phyloP scores from a whole-genome alignment of 495 filamentous ascomycete genomes.

The Thozetella sp. region DNA sequence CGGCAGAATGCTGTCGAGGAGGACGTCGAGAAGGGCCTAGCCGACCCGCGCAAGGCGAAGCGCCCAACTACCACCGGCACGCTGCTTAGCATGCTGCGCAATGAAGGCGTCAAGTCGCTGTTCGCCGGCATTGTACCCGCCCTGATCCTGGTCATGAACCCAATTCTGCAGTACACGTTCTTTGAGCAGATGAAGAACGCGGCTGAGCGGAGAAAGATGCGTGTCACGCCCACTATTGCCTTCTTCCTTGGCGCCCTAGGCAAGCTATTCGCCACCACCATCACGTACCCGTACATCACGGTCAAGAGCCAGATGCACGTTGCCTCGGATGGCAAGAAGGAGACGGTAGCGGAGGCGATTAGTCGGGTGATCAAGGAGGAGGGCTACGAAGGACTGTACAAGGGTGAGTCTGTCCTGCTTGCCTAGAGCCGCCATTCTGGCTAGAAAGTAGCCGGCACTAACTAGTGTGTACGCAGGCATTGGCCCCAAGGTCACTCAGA shows the following conservation, averaged over 20 bases:
- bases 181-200: constrained; percentile 92
- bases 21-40: constrained; percentile 45
- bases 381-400: constrained; percentile 87
- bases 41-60: constrained; percentile 29
- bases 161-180: constrained; percentile 97
- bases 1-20: constrained; percentile 61
- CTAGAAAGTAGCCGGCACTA: constrained; percentile 7
- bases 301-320: constrained; percentile 98
- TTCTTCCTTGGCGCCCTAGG: constrained; percentile 92
- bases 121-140: constrained; percentile 94
- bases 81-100: constrained; percentile 69
- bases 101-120: constrained; percentile 81
- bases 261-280: constrained; percentile 88
- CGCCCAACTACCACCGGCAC: constrained; percentile 77
- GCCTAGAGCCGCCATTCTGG: neutral
- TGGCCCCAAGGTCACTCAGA: constrained; percentile 93
- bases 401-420: constrained; percentile 60
- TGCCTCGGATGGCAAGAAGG: constrained; percentile 58
- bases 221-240: constrained; percentile 79
- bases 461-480: constrained; percentile 60
- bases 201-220: constrained; percentile 45
- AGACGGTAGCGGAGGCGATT: constrained; percentile 74
- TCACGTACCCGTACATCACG: constrained; percentile 98
- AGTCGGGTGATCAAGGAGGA: constrained; percentile 82
- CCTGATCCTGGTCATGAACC: constrained; percentile 92